These are phyloP conservation scores for Pyracantha coccinea DNA, from an alignment of 331 rosid genomes.

Conservation along the genomic window DNA sequence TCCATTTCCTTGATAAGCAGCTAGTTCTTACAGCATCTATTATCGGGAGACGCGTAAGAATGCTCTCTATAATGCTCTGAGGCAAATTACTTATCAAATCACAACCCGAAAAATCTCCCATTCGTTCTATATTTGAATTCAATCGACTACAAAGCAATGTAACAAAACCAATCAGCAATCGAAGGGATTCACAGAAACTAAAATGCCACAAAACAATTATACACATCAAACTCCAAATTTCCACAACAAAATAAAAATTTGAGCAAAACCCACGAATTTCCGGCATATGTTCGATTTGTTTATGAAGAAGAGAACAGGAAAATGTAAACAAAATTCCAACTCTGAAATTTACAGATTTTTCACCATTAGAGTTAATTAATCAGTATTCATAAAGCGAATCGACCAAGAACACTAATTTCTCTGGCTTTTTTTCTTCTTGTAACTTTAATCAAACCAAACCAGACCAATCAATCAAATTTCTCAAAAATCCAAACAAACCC, in stretches of 20 bases:
- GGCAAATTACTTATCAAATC: slow-evolving; percentile 81
- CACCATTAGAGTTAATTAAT: not conserved
- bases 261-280: not conserved
- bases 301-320: not conserved
- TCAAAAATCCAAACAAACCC: not conserved
- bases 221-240: not conserved
- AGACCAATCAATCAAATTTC: not conserved
- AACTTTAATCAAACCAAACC: not conserved
- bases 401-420: not conserved
- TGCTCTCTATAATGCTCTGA: slow-evolving; percentile 71
- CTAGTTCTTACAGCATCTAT: slow-evolving; percentile 76
- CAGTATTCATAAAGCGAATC: not conserved
- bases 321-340: not conserved
- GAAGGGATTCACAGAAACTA: not conserved
- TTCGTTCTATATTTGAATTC: slow-evolving; percentile 1
- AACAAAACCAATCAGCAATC: slow-evolving; percentile 2
- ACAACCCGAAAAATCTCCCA: slow-evolving; percentile 39
- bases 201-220: not conserved
- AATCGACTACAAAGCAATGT: not conserved
- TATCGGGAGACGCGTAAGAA: slow-evolving; percentile 55
- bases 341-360: no score
- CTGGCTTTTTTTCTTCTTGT: not conserved
- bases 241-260: not conserved
- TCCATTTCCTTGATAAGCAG: slow-evolving; percentile 73
- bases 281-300: not conserved